Conservation (phyloP, 257 asterid genomes). For the Hygrophila difformis region DNA sequence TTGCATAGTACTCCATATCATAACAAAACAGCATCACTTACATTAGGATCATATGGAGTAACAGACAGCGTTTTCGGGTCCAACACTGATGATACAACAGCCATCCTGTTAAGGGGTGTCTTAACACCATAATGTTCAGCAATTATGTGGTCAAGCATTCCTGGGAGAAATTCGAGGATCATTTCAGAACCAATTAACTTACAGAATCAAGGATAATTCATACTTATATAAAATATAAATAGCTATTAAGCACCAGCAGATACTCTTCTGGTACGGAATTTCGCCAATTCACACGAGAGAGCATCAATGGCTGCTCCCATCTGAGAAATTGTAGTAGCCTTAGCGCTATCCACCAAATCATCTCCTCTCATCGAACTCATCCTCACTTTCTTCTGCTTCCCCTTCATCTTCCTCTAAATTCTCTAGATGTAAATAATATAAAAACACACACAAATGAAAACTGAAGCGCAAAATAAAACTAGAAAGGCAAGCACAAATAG, state of each 20-base stretch:
- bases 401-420: slow-evolving; percentile 12
- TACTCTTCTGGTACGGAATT: not conserved
- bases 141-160: not conserved
- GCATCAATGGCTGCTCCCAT: not conserved
- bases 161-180: not conserved
- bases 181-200: too few relatives aligned
- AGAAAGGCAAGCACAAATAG: too few relatives aligned
- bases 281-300: not conserved
- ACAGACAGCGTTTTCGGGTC: slow-evolving; percentile 82
- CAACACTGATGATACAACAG: slow-evolving; percentile 79
- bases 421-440: slow-evolving; percentile 15
- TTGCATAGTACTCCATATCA: too few relatives aligned
- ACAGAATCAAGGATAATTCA: too few relatives aligned
- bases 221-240: too few relatives aligned
- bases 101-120: slow-evolving; percentile 37
- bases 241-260: not conserved
- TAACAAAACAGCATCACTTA: slow-evolving; percentile 26
- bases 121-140: not conserved
- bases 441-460: too few relatives aligned
- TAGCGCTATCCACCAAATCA: not conserved
- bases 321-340: not conserved
- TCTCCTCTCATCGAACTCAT: not conserved
- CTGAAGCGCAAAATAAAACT: too few relatives aligned
- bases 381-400: not conserved
- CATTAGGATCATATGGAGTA: slow-evolving; percentile 79